Evolutionary conservation across 139 green algal genomes (phyloP).

Genomic region (Volvox africanus): DNA sequence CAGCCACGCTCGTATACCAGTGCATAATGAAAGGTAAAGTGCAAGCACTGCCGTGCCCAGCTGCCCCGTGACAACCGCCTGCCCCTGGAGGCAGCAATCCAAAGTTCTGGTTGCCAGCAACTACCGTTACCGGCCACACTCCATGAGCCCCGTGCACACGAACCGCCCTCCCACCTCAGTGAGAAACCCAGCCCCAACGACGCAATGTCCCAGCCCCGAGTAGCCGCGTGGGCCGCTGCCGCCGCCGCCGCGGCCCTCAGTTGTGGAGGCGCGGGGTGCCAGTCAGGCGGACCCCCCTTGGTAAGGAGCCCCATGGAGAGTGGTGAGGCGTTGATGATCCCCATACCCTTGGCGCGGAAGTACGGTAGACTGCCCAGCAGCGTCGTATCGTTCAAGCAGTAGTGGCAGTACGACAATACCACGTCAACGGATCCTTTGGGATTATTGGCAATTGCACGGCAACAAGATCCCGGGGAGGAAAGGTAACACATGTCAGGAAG

Average conservation of each 20-base stretch:
- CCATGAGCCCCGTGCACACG: too few species aligned
- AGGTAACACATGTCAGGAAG: background rate
- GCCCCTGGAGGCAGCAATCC: too few species aligned
- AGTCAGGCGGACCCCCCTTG: constrained; percentile 82
- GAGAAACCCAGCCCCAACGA: constrained; percentile 77
- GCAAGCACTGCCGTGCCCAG: too few species aligned
- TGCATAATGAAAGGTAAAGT: too few species aligned
- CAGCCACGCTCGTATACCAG: too few species aligned
- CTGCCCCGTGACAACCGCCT: too few species aligned
- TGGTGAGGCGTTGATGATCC: constrained; percentile 89
- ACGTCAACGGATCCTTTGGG: constrained; percentile 83
- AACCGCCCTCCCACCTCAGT: constrained; percentile 62
- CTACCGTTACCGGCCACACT: too few species aligned
- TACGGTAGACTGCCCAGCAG: constrained; percentile 76
- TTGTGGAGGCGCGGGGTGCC: constrained; percentile 90
- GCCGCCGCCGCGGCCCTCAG: constrained; percentile 71
- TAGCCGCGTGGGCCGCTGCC: constrained; percentile 67
- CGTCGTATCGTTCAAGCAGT: constrained; percentile 85
- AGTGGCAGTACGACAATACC: constrained; percentile 95
- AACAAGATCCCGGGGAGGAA: background rate
- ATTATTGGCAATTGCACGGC: background rate
- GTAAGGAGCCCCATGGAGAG: constrained; percentile 96
- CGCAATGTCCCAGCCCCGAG: constrained; percentile 67
- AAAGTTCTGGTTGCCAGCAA: too few species aligned
- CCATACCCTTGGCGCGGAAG: constrained; percentile 74